Conservation (phyloP, 129 eudicot species). For the Chrysanthemum makinoi region DNA sequence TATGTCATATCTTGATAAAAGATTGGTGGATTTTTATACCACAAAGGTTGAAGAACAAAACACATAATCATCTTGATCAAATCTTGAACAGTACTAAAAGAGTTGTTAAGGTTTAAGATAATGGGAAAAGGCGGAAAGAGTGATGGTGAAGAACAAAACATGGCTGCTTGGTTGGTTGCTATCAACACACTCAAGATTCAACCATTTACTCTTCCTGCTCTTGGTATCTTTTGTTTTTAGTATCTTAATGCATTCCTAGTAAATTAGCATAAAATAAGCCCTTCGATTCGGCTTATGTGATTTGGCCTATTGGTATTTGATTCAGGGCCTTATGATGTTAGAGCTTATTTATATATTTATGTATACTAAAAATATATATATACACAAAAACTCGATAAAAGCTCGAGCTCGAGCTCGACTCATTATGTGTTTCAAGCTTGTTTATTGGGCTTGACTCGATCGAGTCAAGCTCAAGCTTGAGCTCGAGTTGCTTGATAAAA, state of each 20-base stretch:
- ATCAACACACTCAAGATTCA: slow-evolving; percentile 74
- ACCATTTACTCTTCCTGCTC: slow-evolving; percentile 85
- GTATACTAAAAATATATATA: too few species aligned
- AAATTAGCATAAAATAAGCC: neutral
- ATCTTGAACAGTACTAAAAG: neutral
- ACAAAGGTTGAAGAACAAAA: neutral
- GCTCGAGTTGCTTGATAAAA: too few species aligned
- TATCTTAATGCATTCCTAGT: neutral
- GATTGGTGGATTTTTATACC: too few species aligned
- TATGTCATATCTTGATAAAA: too few species aligned
- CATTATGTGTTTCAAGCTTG: too few species aligned
- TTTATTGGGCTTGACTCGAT: too few species aligned
- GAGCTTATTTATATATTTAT: too few species aligned
- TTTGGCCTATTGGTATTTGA: slow-evolving; percentile 1
- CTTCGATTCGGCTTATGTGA: too few species aligned
- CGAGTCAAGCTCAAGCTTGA: too few species aligned
- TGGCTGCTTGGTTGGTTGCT: slow-evolving; percentile 95
- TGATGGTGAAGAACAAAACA: slow-evolving; percentile 47
- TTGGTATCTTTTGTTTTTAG: slow-evolving; percentile 41
- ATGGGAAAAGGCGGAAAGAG: slow-evolving; percentile 60
- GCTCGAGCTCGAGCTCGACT: too few species aligned
- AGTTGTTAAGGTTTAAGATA: neutral
- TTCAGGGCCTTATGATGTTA: slow-evolving; percentile 58
- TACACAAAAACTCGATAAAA: too few species aligned
- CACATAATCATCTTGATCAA: neutral